Conservation (phyloP, 495 filamentous ascomycete species). For the Xylaria palmicola region DNA sequence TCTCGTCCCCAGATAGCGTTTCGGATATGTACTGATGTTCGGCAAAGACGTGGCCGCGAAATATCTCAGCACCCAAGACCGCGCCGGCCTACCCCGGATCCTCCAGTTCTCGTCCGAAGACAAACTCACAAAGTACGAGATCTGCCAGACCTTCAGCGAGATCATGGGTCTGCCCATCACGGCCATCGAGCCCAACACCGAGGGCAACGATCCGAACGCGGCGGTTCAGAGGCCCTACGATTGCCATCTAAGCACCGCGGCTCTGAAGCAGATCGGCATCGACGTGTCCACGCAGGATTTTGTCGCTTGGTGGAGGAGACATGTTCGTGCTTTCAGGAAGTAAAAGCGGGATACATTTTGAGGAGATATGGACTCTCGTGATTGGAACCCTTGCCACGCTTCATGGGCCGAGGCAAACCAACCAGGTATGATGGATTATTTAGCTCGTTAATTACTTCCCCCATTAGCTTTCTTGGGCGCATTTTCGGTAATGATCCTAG, state of each 20-base stretch:
- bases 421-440: background rate
- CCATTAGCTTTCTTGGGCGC: no score
- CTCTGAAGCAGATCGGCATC: constrained; percentile 72
- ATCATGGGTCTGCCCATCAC: constrained; percentile 76
- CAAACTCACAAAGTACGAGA: constrained; percentile 86
- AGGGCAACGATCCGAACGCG: constrained; percentile 74
- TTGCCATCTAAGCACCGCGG: constrained; percentile 79
- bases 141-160: constrained; percentile 75
- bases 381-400: background rate
- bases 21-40: background rate
- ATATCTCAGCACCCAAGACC: constrained; percentile 53
- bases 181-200: constrained; percentile 66
- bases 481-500: no score
- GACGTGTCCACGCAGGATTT: constrained; percentile 76
- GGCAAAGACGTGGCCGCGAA: constrained; percentile 59
- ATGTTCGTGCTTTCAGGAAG: constrained; percentile 49
- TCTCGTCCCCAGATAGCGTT: background rate
- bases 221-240: constrained; percentile 83
- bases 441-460: no score
- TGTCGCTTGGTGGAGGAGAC: constrained; percentile 72
- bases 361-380: background rate
- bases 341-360: constrained; percentile 18
- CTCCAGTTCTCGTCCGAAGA: constrained; percentile 90
- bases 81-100: constrained; percentile 59
- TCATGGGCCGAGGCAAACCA: background rate